A percentile compares a stretch with the other conserved stretches of the same genome.
Conservation (phyloP, 1,139 yeast species). For the Scheffersomyces cryptocercus region DNA sequence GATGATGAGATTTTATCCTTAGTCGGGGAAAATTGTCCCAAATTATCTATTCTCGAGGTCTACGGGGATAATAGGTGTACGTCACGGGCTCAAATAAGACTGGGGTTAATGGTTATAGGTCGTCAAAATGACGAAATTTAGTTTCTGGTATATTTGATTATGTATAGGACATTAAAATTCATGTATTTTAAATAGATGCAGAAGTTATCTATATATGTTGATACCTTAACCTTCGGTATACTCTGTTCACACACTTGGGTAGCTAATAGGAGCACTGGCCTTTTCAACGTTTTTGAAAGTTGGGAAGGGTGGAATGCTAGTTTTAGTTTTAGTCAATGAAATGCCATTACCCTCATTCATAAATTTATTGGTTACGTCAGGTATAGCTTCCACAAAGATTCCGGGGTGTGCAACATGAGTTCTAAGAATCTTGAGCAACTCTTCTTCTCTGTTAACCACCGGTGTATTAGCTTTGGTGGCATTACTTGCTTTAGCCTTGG, state of each 20-base stretch:
- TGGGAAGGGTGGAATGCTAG: slow-evolving; percentile 48
- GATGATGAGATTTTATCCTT: slow-evolving; percentile 62
- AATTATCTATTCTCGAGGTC: slow-evolving; percentile 66
- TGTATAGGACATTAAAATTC: slow-evolving; percentile 2
- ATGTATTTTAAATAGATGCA: neutral
- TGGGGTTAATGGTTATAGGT: slow-evolving; percentile 68
- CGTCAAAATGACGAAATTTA: slow-evolving; percentile 58
- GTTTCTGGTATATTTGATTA: neutral
- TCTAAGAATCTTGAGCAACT: slow-evolving; percentile 29
- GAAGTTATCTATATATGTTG: neutral
- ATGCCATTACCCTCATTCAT: slow-evolving; percentile 28
- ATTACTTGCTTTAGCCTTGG: slow-evolving; percentile 2
- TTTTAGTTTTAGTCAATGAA: slow-evolving; percentile 20
- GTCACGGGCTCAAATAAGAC: slow-evolving; percentile 49
- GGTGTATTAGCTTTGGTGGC: slow-evolving; percentile 5
- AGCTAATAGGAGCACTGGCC: slow-evolving; percentile 40
- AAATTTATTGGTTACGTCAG: slow-evolving; percentile 53
- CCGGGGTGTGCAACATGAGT: slow-evolving; percentile 67
- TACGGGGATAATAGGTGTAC: slow-evolving; percentile 78
- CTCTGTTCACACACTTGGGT: slow-evolving; percentile 21
- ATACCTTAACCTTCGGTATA: neutral
- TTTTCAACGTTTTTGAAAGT: slow-evolving; percentile 64
- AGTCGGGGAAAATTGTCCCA: slow-evolving; percentile 58
- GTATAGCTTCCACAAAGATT: slow-evolving; percentile 48
- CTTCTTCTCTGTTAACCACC: slow-evolving; percentile 21